These are phyloP conservation scores for Pelargonium fulgidum DNA, from an alignment of 441 rosid genomes.

Conservation along the genomic window DNA sequence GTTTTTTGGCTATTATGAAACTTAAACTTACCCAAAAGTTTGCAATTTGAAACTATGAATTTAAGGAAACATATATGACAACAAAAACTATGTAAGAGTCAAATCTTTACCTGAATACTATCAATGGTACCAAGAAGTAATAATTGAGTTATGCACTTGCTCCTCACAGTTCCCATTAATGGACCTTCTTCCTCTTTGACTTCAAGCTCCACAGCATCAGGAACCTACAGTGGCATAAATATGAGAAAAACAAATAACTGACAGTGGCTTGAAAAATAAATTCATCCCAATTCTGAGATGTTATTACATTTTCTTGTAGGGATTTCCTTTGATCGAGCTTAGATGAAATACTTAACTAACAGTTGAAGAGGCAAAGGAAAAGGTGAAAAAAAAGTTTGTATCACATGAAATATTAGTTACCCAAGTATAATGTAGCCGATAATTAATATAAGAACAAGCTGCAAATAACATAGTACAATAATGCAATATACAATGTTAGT, in stretches of 20 bases:
- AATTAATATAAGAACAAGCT: too few species aligned
- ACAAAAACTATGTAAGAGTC: conserved; percentile 9
- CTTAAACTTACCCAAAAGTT: conserved; percentile 1
- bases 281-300: background rate
- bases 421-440: too few species aligned
- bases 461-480: too few species aligned
- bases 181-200: conserved; percentile 74
- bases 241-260: conserved; percentile 13
- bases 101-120: conserved; percentile 75
- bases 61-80: background rate
- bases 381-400: too few species aligned
- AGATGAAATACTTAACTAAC: background rate
- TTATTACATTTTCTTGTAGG: background rate
- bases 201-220: conserved; percentile 55
- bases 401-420: too few species aligned
- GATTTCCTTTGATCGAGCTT: background rate
- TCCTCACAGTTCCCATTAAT: conserved; percentile 69
- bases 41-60: background rate
- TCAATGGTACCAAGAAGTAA: conserved; percentile 91
- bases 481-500: too few species aligned
- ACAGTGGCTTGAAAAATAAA: background rate
- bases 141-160: conserved; percentile 93
- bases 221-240: conserved; percentile 43
- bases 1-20: background rate
- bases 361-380: background rate